Conservation (phyloP, 1,284 basidiomycete genomes). For the Trichosporon asahii region DNA sequence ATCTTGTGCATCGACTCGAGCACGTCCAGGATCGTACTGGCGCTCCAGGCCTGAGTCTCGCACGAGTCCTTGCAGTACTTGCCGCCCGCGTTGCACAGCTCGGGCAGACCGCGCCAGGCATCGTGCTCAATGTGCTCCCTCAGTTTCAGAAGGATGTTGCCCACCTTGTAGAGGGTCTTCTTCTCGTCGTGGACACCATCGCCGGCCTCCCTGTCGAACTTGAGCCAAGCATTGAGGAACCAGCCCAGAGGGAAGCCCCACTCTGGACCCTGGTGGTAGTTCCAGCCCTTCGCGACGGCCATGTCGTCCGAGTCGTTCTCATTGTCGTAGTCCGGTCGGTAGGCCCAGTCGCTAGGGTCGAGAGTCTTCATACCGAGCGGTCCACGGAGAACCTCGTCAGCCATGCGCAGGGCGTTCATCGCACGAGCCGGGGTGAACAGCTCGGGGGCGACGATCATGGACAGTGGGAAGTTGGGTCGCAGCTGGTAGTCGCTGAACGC, state of each 20-base stretch:
- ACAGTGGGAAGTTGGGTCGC: conserved; percentile 86
- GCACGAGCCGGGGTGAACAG: conserved; percentile 81
- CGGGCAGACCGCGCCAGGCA: conserved; percentile 85
- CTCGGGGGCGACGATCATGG: conserved; percentile 96
- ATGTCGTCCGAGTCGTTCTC: conserved; percentile 80
- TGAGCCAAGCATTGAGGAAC: conserved; percentile 86
- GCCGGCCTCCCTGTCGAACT: conserved; percentile 65
- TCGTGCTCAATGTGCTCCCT: conserved; percentile 72
- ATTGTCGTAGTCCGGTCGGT: conserved; percentile 86
- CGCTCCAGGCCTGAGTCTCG: conserved; percentile 87
- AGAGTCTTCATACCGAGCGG: conserved; percentile 93
- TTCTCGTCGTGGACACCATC: conserved; percentile 63
- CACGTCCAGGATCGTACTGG: conserved; percentile 82
- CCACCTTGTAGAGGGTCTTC: conserved; percentile 73
- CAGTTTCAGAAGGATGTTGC: conserved; percentile 65
- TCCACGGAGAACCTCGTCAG: conserved; percentile 69
- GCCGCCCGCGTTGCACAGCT: conserved; percentile 79
- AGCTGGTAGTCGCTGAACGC: conserved; percentile 98
- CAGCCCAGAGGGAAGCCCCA: conserved; percentile 95
- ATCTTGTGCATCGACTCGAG: conserved; percentile 65
- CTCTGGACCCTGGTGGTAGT: conserved; percentile 64
- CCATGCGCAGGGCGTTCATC: conserved; percentile 68
- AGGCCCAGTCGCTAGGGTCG: conserved; percentile 78
- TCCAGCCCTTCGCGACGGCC: conserved; percentile 81
- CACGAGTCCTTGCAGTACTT: conserved; percentile 80